Evolutionary conservation across 2,329 filamentous ascomycete species (phyloP).

Genomic region (Pseudogymnoascus sp.): DNA sequence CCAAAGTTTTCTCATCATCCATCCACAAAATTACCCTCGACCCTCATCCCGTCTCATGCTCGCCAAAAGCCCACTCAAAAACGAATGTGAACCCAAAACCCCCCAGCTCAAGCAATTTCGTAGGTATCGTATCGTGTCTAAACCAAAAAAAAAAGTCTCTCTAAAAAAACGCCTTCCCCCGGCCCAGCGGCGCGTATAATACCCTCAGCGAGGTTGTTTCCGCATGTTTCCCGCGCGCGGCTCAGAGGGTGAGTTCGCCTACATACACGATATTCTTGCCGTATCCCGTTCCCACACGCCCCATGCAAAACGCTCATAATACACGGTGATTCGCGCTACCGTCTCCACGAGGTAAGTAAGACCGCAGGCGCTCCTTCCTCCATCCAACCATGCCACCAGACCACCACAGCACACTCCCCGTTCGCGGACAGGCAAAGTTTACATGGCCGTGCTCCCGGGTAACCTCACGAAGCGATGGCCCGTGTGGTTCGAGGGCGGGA

Average conservation of each 20-base stretch:
- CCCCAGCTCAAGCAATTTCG: neutral
- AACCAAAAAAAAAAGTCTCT: neutral
- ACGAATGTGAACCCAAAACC: neutral
- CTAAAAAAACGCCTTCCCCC: neutral
- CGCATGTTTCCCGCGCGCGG: neutral
- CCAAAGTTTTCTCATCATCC: neutral
- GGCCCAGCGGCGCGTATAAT: neutral
- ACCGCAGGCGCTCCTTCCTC: neutral
- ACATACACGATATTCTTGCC: neutral
- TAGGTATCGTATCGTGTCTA: constrained; percentile 2
- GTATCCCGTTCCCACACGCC: neutral
- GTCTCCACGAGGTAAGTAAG: neutral
- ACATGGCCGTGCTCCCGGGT: constrained; percentile 24
- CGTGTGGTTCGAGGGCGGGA: constrained; percentile 19
- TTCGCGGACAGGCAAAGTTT: neutral
- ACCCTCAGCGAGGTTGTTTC: neutral
- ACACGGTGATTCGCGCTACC: neutral
- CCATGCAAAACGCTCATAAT: neutral
- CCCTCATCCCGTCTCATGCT: neutral
- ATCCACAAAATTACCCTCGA: neutral
- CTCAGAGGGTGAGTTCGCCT: neutral
- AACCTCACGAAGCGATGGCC: constrained; percentile 25
- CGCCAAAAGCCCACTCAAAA: neutral
- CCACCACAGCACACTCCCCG: neutral
- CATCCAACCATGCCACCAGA: neutral